These are phyloP conservation scores for Aspergillus sp. DNA, from an alignment of 2,329 filamentous ascomycete species.

Conservation along the genomic window DNA sequence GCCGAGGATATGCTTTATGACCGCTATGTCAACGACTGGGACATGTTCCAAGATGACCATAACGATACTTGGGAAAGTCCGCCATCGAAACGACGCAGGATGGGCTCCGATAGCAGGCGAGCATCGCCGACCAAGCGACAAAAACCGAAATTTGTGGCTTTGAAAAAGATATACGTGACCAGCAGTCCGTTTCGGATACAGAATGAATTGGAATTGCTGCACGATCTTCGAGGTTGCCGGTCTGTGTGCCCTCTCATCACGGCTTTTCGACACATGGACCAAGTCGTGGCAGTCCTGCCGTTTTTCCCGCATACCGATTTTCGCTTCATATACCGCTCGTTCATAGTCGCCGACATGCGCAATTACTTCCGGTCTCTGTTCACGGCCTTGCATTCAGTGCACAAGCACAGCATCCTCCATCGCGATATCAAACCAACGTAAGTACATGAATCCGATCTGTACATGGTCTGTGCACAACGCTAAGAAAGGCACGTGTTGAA, in stretches of 20 bases:
- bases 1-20: slow-evolving; percentile 87
- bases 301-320: slow-evolving; percentile 97
- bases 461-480: slow-evolving; percentile 11
- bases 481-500: slow-evolving; percentile 6
- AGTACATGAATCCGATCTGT: slow-evolving; percentile 20
- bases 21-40: slow-evolving; percentile 78
- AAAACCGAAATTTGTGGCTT: slow-evolving; percentile 73
- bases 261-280: slow-evolving; percentile 88
- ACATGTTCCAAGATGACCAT: slow-evolving; percentile 56
- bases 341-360: slow-evolving; percentile 76
- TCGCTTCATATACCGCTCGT: slow-evolving; percentile 78
- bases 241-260: slow-evolving; percentile 94
- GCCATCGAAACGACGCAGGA: slow-evolving; percentile 49
- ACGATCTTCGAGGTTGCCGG: slow-evolving; percentile 72
- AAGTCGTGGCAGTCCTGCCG: slow-evolving; percentile 87
- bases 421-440: slow-evolving; percentile 88
- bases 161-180: slow-evolving; percentile 99
- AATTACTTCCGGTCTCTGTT: slow-evolving; percentile 87
- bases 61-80: slow-evolving; percentile 61
- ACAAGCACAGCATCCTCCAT: slow-evolving; percentile 77
- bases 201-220: slow-evolving; percentile 89
- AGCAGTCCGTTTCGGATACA: slow-evolving; percentile 88
- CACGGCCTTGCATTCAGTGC: slow-evolving; percentile 72
- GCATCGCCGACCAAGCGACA: slow-evolving; percentile 33
- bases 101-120: slow-evolving; percentile 29